Percentiles rank a stretch among this genome's conserved stretches.
These are phyloP conservation scores for Yamagishiella unicocca DNA, from an alignment of 139 green algal genomes.

Conservation along the genomic window DNA sequence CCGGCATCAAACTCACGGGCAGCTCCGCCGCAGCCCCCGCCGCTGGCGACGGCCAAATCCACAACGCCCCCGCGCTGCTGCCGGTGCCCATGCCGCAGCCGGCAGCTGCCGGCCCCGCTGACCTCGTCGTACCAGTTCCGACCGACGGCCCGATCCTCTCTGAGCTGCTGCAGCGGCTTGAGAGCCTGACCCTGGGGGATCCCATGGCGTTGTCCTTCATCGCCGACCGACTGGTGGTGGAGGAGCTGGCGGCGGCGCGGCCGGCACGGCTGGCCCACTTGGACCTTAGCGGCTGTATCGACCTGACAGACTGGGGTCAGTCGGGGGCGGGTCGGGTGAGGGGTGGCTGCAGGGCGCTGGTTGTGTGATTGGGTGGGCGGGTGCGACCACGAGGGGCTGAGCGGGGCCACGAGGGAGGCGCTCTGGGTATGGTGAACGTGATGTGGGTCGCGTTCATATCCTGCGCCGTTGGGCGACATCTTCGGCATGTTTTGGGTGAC, in stretches of 20 bases:
- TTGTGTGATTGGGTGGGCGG: too few species aligned
- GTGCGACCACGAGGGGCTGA: too few species aligned
- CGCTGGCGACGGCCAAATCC: neutral
- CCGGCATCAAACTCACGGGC: neutral
- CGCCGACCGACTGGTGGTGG: conserved; percentile 8
- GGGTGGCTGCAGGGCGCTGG: too few species aligned
- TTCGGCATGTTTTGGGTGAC: neutral
- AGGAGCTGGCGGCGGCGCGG: conserved; percentile 3
- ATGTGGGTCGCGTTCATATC: too few species aligned
- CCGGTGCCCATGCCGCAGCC: neutral
- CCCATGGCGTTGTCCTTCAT: conserved; percentile 33
- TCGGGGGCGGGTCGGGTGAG: neutral
- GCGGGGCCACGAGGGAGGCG: too few species aligned
- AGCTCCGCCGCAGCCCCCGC: neutral
- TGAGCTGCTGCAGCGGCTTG: conserved; percentile 12
- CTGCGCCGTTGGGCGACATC: too few species aligned
- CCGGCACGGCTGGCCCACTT: neutral
- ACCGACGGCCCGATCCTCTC: neutral
- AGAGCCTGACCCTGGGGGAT: conserved; percentile 27
- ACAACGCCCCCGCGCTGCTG: neutral
- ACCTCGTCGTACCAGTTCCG: neutral
- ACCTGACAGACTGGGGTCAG: conserved; percentile 41
- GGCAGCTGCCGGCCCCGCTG: neutral
- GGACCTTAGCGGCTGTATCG: conserved; percentile 47
- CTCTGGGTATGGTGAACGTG: too few species aligned